Evolutionary conservation across 495 filamentous ascomycete genomes (phyloP).

Genomic region (Friedmanniomyces endolithicus): DNA sequence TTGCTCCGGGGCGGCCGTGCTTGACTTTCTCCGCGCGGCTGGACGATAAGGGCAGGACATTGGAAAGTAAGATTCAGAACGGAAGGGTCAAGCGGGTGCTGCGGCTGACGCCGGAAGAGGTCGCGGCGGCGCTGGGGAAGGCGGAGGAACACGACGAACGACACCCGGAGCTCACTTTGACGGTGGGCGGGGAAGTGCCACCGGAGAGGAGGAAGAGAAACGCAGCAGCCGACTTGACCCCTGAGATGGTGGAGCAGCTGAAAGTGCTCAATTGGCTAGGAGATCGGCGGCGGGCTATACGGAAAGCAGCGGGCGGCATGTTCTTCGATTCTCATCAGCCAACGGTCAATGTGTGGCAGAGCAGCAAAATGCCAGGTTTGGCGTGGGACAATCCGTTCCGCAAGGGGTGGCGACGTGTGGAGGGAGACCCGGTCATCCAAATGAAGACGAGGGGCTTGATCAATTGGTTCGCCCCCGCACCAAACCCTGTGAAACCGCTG

Average conservation of each 20-base stretch:
- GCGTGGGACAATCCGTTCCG: constrained; percentile 21
- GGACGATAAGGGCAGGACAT: constrained; percentile 48
- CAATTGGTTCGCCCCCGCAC: constrained; percentile 29
- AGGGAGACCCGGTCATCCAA: constrained; percentile 45
- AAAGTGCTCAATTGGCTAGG: constrained; percentile 15
- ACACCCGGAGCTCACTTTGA: constrained; percentile 20
- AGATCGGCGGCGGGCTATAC: constrained; percentile 9
- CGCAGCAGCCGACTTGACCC: neutral
- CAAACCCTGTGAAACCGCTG: constrained; percentile 23
- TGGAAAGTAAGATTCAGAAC: constrained; percentile 59
- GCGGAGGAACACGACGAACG: constrained; percentile 7
- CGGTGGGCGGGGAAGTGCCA: constrained; percentile 34
- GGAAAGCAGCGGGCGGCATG: constrained; percentile 21
- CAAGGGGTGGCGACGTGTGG: constrained; percentile 25
- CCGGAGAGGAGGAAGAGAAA: neutral
- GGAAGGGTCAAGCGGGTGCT: constrained; percentile 61
- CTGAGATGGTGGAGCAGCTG: constrained; percentile 12
- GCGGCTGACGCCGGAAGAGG: constrained; percentile 50
- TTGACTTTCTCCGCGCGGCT: constrained; percentile 75
- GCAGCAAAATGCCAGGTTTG: constrained; percentile 10
- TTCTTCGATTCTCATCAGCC: constrained; percentile 13
- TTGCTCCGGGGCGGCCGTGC: constrained; percentile 52
- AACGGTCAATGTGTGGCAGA: constrained; percentile 18
- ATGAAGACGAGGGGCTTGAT: constrained; percentile 10
- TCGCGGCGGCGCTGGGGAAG: constrained; percentile 40